Percentiles rank a stretch among this genome's conserved stretches.
Evolutionary conservation across 2,329 filamentous ascomycete species (phyloP).

Genomic region (Epichloe amarillans): DNA sequence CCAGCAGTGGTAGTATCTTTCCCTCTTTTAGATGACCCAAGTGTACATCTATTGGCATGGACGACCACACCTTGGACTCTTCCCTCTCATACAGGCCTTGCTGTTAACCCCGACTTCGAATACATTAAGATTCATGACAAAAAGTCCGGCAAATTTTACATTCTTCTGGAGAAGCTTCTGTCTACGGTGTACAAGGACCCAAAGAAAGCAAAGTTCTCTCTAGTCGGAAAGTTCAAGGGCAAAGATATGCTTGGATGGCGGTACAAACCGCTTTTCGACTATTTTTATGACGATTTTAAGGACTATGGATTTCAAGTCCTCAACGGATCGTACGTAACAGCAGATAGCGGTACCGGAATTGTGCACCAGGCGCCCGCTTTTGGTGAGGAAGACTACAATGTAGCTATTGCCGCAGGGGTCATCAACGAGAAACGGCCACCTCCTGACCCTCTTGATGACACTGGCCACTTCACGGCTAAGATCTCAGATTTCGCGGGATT

Average conservation of each 20-base stretch:
- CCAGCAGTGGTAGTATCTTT: conserved; percentile 83
- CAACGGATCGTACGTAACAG: conserved; percentile 75
- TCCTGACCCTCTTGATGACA: conserved; percentile 84
- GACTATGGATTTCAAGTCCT: conserved; percentile 70
- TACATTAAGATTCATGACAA: conserved; percentile 81
- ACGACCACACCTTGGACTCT: conserved; percentile 82
- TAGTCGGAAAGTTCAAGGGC: conserved; percentile 53
- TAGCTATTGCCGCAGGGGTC: conserved; percentile 62
- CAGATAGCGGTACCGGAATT: conserved; percentile 82
- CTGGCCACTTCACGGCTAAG: conserved; percentile 63
- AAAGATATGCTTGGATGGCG: conserved; percentile 57
- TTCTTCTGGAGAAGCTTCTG: conserved; percentile 71
- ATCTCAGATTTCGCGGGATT: conserved; percentile 72
- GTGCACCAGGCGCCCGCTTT: conserved; percentile 91
- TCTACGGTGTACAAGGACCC: conserved; percentile 69
- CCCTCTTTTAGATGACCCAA: conserved; percentile 64
- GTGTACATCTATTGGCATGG: conserved; percentile 70
- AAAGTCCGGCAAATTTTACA: conserved; percentile 68
- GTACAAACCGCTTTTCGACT: conserved; percentile 75
- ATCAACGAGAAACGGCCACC: conserved; percentile 64
- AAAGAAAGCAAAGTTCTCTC: conserved; percentile 64
- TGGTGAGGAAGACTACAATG: conserved; percentile 90
- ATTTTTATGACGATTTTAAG: conserved; percentile 82
- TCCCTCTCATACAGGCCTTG: conserved; percentile 66
- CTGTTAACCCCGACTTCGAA: conserved; percentile 70